Conservation (phyloP, 352 stramenopile species). For the Globisporangium yorkense region DNA sequence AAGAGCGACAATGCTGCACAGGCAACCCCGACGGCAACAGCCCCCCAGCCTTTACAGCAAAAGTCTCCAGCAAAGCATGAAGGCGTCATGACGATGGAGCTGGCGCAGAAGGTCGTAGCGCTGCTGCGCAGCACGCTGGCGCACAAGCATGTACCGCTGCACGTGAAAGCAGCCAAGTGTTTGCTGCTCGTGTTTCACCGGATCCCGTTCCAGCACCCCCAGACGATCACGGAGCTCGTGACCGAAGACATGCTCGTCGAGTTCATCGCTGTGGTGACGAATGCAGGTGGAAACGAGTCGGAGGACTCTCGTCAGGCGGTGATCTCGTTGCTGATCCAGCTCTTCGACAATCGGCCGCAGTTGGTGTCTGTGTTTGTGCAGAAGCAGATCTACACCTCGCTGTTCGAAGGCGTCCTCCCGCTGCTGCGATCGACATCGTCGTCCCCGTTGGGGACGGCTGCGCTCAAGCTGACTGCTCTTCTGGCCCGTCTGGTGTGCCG, state of each 20-base stretch:
- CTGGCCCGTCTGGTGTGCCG: conserved; percentile 50
- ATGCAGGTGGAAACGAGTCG: conserved; percentile 42
- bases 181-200: conserved; percentile 57
- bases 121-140: conserved; percentile 42
- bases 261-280: conserved; percentile 47
- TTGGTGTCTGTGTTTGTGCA: conserved; percentile 54
- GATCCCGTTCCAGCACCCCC: conserved; percentile 20
- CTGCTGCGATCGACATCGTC: conserved; percentile 39
- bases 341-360: conserved; percentile 53
- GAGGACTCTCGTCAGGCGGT: conserved; percentile 66
- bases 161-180: conserved; percentile 67
- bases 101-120: conserved; percentile 36
- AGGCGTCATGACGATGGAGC: conserved; percentile 27
- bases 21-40: not conserved
- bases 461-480: conserved; percentile 49
- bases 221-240: conserved; percentile 36
- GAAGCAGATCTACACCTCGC: conserved; percentile 45
- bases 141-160: conserved; percentile 51
- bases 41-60: conserved; percentile 4
- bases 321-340: conserved; percentile 51
- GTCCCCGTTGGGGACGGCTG: conserved; percentile 23
- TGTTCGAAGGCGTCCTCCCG: conserved; percentile 48
- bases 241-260: conserved; percentile 42
- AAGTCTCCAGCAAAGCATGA: conserved; percentile 13
- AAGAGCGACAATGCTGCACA: conserved; percentile 9